Percentiles rank a stretch among this genome's conserved stretches.
Conservation (phyloP, 768 basidiomycete genomes). For the Daedalea quercina region DNA sequence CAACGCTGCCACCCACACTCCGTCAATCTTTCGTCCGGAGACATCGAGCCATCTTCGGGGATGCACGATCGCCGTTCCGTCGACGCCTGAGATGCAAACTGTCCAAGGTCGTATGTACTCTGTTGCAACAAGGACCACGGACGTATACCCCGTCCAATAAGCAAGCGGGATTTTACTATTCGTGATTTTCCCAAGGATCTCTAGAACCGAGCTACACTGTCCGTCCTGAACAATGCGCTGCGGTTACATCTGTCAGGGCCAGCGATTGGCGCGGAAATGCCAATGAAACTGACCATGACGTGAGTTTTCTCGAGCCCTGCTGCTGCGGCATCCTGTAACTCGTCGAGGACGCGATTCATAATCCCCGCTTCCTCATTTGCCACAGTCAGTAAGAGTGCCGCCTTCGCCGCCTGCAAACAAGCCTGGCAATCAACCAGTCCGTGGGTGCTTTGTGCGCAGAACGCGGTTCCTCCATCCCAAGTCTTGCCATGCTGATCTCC, state of each 20-base stretch:
- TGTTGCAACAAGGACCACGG: slow-evolving; percentile 49
- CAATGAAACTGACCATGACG: slow-evolving; percentile 24
- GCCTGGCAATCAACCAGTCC: slow-evolving; percentile 18
- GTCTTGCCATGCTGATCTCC: slow-evolving; percentile 12
- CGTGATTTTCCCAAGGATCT: slow-evolving; percentile 36
- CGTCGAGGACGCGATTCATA: slow-evolving; percentile 6
- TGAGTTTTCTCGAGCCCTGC: slow-evolving; percentile 23
- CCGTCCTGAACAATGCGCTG: background rate
- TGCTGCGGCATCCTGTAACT: slow-evolving; percentile 11
- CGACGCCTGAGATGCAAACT: slow-evolving; percentile 34
- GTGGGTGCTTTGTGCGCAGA: slow-evolving; percentile 9
- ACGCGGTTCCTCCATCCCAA: slow-evolving; percentile 12
- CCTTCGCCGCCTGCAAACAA: slow-evolving; percentile 13
- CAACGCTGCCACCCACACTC: slow-evolving; percentile 68
- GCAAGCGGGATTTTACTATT: slow-evolving; percentile 46
- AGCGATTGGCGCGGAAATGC: background rate
- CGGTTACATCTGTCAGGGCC: background rate
- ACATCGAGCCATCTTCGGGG: slow-evolving; percentile 79
- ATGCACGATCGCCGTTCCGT: slow-evolving; percentile 35
- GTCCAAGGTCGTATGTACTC: slow-evolving; percentile 48
- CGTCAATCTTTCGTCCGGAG: slow-evolving; percentile 48
- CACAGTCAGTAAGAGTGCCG: background rate
- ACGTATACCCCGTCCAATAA: slow-evolving; percentile 63
- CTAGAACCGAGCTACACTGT: slow-evolving; percentile 13
- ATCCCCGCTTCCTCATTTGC: background rate